Conservation (phyloP, 768 basidiomycete genomes). For the Russula sp. region DNA sequence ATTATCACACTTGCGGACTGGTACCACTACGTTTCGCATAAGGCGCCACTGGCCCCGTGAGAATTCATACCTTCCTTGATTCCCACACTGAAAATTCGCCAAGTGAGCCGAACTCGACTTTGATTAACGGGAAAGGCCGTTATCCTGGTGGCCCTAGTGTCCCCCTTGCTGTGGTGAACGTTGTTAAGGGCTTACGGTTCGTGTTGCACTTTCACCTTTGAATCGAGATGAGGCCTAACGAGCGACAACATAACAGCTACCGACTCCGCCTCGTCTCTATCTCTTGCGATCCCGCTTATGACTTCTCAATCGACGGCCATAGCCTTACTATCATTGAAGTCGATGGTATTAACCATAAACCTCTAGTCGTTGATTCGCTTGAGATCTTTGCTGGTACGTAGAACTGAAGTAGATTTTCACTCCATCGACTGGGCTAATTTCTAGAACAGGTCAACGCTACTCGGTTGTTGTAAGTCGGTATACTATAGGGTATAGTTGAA, state of each 20-base stretch:
- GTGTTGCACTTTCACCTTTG: not conserved
- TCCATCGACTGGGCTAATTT: not conserved
- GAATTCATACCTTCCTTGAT: not conserved
- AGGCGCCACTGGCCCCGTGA: not conserved
- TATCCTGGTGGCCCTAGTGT: conserved; percentile 36
- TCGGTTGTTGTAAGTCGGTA: conserved; percentile 26
- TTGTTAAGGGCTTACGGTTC: conserved; percentile 30
- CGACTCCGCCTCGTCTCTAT: too few species aligned
- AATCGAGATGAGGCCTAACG: not conserved
- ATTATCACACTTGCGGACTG: conserved; percentile 28
- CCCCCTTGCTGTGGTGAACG: conserved; percentile 41
- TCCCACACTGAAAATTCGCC: not conserved
- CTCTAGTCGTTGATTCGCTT: too few species aligned
- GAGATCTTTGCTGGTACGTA: not conserved
- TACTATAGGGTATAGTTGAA: too few species aligned
- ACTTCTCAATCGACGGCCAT: too few species aligned
- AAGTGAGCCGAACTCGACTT: conserved; percentile 33
- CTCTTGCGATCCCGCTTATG: too few species aligned
- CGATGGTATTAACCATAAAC: too few species aligned
- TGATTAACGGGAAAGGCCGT: conserved; percentile 51
- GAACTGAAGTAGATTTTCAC: not conserved
- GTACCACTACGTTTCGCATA: conserved; percentile 19
- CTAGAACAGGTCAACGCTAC: conserved; percentile 26
- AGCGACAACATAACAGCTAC: not conserved
- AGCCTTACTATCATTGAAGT: too few species aligned